Percentiles rank a stretch among this genome's conserved stretches.
phyloP scores from a whole-genome alignment of 129 eudicot genomes.

The Flaveria trinervia region DNA sequence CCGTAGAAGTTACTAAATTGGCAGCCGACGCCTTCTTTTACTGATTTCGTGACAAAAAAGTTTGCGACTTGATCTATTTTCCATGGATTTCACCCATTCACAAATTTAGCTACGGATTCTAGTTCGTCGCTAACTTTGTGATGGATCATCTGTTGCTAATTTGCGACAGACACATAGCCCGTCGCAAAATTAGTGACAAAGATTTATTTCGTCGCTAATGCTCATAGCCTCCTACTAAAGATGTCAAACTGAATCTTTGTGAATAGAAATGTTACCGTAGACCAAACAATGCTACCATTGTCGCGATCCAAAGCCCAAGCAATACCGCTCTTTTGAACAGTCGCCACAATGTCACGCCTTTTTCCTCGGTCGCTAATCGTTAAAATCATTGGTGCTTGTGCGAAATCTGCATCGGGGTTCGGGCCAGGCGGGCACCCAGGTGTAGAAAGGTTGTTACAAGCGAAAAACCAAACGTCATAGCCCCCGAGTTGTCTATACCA shows the following conservation, averaged over 20 bases:
- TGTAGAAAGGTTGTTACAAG: constrained; percentile 53
- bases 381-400: constrained; percentile 77
- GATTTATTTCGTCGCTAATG: background rate
- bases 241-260: background rate
- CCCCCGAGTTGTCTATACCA: constrained; percentile 71
- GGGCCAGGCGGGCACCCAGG: constrained; percentile 85
- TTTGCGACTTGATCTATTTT: background rate
- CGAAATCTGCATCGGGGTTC: constrained; percentile 77
- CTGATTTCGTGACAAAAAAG: too few species aligned
- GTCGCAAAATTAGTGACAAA: background rate
- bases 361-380: constrained; percentile 33
- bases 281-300: constrained; percentile 68
- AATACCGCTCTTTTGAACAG: constrained; percentile 80
- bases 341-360: constrained; percentile 57
- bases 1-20: too few species aligned
- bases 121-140: background rate
- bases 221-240: background rate
- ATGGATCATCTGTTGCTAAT: too few species aligned
- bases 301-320: constrained; percentile 84
- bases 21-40: too few species aligned
- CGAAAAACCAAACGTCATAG: constrained; percentile 61
- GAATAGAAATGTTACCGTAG: constrained; percentile 41
- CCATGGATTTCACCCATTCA: background rate
- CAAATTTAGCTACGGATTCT: background rate
- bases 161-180: background rate